phyloP scores from a whole-genome alignment of 78 protist species.

The Dictyostelium purpureum region DNA sequence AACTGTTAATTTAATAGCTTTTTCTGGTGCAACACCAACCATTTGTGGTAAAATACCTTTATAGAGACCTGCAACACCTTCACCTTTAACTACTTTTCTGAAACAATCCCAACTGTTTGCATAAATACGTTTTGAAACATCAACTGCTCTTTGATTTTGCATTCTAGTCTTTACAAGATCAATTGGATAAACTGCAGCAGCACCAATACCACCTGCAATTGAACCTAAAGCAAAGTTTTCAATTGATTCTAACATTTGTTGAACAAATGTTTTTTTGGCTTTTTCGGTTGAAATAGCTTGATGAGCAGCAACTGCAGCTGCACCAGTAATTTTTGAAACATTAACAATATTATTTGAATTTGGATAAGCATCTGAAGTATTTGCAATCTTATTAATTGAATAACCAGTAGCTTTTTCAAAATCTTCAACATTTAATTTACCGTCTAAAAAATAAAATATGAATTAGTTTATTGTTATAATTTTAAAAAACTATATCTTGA shows the following conservation, averaged over 20 bases:
- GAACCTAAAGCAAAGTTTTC: slow-evolving; percentile 84
- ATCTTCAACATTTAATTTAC: slow-evolving; percentile 40
- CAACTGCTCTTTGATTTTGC: slow-evolving; percentile 86
- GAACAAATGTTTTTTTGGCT: background rate
- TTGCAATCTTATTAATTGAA: background rate
- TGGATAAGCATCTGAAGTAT: background rate
- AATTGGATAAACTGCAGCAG: slow-evolving; percentile 89
- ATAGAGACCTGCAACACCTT: slow-evolving; percentile 84
- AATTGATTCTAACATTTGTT: slow-evolving; percentile 23
- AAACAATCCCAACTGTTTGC: slow-evolving; percentile 85
- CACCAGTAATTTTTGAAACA: background rate
- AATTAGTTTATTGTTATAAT: too few species aligned
- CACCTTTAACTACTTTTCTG: slow-evolving; percentile 67
- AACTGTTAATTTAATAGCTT: slow-evolving; percentile 89
- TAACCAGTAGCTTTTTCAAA: slow-evolving; percentile 50
- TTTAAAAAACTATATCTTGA: too few species aligned
- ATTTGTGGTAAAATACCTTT: slow-evolving; percentile 89
- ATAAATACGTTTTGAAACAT: slow-evolving; percentile 67
- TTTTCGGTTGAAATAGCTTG: background rate
- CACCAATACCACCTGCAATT: slow-evolving; percentile 88
- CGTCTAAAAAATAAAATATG: too few species aligned
- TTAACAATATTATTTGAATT: too few species aligned
- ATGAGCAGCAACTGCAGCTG: background rate
- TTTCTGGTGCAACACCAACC: slow-evolving; percentile 93
- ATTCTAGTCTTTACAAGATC: slow-evolving; percentile 88